Conservation (phyloP, 441 rosid species). For the Gossypium davidsonii region DNA sequence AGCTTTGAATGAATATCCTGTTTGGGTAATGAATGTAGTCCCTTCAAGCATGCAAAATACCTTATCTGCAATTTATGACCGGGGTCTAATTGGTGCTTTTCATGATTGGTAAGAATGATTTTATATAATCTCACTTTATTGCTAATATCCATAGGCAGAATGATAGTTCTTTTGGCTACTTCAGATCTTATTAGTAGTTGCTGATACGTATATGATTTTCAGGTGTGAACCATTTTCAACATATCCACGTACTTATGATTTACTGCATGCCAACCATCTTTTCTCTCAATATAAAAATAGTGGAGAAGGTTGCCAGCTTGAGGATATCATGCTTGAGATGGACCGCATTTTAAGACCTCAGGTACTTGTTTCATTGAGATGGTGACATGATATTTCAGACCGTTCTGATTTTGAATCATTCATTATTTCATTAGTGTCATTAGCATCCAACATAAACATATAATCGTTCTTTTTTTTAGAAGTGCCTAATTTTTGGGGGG, state of each 20-base stretch:
- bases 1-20: slow-evolving; percentile 59
- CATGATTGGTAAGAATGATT: slow-evolving; percentile 75
- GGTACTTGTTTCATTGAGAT: slow-evolving; percentile 35
- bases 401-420: background rate
- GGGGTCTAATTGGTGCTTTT: slow-evolving; percentile 74
- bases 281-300: slow-evolving; percentile 49
- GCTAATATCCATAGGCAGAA: background rate
- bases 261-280: slow-evolving; percentile 70
- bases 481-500: background rate
- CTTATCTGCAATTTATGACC: slow-evolving; percentile 62
- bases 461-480: background rate
- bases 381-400: background rate
- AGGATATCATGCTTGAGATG: slow-evolving; percentile 89
- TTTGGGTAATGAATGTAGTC: slow-evolving; percentile 89
- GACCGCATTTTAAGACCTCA: slow-evolving; percentile 77
- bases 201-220: slow-evolving; percentile 12
- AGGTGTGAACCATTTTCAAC: slow-evolving; percentile 97
- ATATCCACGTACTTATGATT: slow-evolving; percentile 82
- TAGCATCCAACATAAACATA: background rate
- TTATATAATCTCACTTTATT: background rate
- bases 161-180: background rate
- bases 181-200: background rate
- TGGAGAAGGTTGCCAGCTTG: slow-evolving; percentile 64
- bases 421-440: background rate
- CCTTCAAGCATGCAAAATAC: slow-evolving; percentile 65